Evolutionary conservation across 176 grass and related monocot genomes (phyloP).

Genomic region (Phragmites australis): DNA sequence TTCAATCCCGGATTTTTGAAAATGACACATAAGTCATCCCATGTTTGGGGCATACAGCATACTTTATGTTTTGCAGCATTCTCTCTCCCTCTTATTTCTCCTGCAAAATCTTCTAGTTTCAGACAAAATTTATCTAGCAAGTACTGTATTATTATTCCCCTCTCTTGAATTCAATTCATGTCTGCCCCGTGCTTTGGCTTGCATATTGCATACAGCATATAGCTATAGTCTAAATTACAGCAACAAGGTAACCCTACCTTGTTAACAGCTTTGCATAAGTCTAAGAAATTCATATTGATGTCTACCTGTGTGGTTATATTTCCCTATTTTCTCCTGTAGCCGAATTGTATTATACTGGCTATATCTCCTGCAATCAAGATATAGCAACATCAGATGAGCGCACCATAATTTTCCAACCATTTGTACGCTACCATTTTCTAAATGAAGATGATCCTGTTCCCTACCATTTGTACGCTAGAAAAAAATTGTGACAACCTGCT

Average conservation of each 20-base stretch:
- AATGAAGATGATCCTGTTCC: background rate
- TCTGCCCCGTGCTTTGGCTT: background rate
- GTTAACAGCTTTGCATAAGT: background rate
- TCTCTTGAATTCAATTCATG: background rate
- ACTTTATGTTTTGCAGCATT: background rate
- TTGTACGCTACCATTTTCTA: background rate
- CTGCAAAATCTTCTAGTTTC: background rate
- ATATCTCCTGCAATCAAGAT: constrained; percentile 98
- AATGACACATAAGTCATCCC: background rate
- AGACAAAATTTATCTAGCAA: background rate
- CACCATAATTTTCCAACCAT: no score
- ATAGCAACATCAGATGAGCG: constrained; percentile 98
- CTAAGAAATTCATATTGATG: background rate
- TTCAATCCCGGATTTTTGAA: background rate
- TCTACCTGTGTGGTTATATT: background rate
- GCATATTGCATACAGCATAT: background rate
- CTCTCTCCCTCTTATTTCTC: background rate
- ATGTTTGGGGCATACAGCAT: background rate
- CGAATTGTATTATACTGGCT: constrained; percentile 83
- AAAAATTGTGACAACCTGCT: background rate
- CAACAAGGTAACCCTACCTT: background rate
- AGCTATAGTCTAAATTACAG: background rate
- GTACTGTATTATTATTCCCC: background rate
- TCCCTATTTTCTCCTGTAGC: constrained; percentile 54
- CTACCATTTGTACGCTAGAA: background rate